These are phyloP conservation scores for Kodamaea alishanica DNA, from an alignment of 1,139 yeast species.

Conservation along the genomic window DNA sequence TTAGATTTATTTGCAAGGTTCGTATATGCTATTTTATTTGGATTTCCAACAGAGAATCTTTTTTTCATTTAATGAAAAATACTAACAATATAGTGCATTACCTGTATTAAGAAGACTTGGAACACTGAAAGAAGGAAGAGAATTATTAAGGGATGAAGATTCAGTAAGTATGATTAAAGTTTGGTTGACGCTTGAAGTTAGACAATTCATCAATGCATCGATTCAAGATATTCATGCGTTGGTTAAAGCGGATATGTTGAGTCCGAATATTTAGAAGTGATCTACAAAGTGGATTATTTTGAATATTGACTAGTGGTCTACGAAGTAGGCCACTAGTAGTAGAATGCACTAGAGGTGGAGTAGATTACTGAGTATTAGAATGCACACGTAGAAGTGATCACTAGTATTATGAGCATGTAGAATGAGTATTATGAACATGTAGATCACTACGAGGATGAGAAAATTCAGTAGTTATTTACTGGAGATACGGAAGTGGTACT, in stretches of 20 bases:
- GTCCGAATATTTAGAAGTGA: constrained; percentile 36
- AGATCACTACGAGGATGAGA: no score
- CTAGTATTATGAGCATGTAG: no score
- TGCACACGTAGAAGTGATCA: no score
- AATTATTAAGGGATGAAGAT: constrained; percentile 55
- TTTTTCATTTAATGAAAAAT: constrained; percentile 12
- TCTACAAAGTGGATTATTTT: no score
- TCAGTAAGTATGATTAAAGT: constrained; percentile 79
- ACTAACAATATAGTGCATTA: constrained; percentile 59
- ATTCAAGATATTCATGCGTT: constrained; percentile 62
- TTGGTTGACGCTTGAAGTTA: constrained; percentile 85
- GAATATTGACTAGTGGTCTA: no score
- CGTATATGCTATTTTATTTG: constrained; percentile 63
- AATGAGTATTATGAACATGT: no score
- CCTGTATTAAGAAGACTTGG: constrained; percentile 87
- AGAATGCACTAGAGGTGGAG: no score
- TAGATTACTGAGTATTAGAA: no score
- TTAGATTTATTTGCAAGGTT: constrained; percentile 93
- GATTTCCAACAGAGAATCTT: constrained; percentile 48
- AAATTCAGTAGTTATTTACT: no score
- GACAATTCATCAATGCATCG: constrained; percentile 82
- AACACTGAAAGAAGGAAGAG: constrained; percentile 60
- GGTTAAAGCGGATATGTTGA: constrained; percentile 50
- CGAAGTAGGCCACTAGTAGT: no score
- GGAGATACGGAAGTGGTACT: no score